A percentile compares a stretch with the other conserved stretches of the same genome.
phyloP scores from a whole-genome alignment of 2,329 filamentous ascomycete genomes.

The Fusarium sp. region DNA sequence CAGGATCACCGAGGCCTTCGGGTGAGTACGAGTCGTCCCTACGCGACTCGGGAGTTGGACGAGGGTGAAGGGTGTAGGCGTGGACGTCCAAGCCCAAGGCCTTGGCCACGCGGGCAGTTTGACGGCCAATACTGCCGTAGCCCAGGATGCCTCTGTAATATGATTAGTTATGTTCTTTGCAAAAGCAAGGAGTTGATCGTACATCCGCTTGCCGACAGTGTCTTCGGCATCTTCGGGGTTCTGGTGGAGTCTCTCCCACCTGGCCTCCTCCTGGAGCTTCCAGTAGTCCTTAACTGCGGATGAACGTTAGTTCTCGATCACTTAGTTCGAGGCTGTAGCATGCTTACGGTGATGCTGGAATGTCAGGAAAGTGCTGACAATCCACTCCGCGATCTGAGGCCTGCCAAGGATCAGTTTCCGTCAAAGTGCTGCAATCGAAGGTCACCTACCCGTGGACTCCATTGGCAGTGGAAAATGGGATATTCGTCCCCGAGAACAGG shows the following conservation, averaged over 20 bases:
- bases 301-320: neutral
- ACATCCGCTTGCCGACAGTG: constrained; percentile 62
- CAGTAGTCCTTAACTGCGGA: constrained; percentile 58
- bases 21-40: constrained; percentile 75
- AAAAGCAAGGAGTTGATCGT: constrained; percentile 37
- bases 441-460: constrained; percentile 66
- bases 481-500: constrained; percentile 62
- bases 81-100: constrained; percentile 79
- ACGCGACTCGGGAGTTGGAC: constrained; percentile 73
- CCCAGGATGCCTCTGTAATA: constrained; percentile 61
- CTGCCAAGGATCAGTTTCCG: constrained; percentile 44
- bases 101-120: constrained; percentile 66
- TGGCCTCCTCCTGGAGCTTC: constrained; percentile 56
- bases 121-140: constrained; percentile 66
- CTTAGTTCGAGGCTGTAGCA: neutral
- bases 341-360: constrained; percentile 60
- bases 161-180: neutral
- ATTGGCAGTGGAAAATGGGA: constrained; percentile 66
- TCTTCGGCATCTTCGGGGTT: constrained; percentile 52
- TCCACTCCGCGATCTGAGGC: constrained; percentile 69
- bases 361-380: constrained; percentile 63
- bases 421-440: neutral
- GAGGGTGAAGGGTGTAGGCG: constrained; percentile 79
- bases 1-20: constrained; percentile 70
- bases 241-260: constrained; percentile 54